A percentile compares a stretch with the other conserved stretches of the same genome.
Conservation (phyloP, 169 alveolate species). For the Theileria equi region DNA sequence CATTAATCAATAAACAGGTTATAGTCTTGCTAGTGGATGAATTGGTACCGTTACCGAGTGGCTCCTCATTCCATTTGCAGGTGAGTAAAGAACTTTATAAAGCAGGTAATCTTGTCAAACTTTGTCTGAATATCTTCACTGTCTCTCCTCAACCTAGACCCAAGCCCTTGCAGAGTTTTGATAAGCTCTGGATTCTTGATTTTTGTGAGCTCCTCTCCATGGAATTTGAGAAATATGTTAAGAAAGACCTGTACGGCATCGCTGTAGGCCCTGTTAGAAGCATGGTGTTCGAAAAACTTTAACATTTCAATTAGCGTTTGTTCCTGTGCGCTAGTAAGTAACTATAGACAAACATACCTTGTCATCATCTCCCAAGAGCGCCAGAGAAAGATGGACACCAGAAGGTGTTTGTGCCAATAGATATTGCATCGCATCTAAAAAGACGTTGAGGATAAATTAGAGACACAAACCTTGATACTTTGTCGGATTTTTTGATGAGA, state of each 20-base stretch:
- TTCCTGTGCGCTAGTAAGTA: background rate
- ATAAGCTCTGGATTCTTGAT: background rate
- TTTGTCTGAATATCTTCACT: slow-evolving; percentile 20
- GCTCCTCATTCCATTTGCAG: slow-evolving; percentile 47
- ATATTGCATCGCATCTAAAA: slow-evolving; percentile 34
- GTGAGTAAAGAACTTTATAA: slow-evolving; percentile 61
- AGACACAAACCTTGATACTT: slow-evolving; percentile 34
- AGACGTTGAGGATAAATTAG: background rate
- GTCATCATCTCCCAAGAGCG: slow-evolving; percentile 8
- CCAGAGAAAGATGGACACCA: slow-evolving; percentile 51
- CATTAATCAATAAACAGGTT: too few species aligned
- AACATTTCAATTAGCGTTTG: slow-evolving; percentile 33
- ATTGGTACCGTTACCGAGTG: too few species aligned
- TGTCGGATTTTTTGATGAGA: slow-evolving; percentile 1
- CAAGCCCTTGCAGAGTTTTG: slow-evolving; percentile 10
- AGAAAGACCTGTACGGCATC: slow-evolving; percentile 61
- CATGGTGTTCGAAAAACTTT: slow-evolving; percentile 35
- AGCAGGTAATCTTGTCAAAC: slow-evolving; percentile 60
- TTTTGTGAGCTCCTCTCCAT: slow-evolving; percentile 29
- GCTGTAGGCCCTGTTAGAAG: slow-evolving; percentile 2
- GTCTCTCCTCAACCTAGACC: slow-evolving; percentile 13
- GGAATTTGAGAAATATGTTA: slow-evolving; percentile 50
- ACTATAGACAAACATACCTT: slow-evolving; percentile 2
- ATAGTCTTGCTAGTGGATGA: too few species aligned
- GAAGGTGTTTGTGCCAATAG: slow-evolving; percentile 51